These are phyloP conservation scores for Pseudogymnoascus sp. DNA, from an alignment of 2,329 filamentous ascomycete genomes.

Conservation along the genomic window DNA sequence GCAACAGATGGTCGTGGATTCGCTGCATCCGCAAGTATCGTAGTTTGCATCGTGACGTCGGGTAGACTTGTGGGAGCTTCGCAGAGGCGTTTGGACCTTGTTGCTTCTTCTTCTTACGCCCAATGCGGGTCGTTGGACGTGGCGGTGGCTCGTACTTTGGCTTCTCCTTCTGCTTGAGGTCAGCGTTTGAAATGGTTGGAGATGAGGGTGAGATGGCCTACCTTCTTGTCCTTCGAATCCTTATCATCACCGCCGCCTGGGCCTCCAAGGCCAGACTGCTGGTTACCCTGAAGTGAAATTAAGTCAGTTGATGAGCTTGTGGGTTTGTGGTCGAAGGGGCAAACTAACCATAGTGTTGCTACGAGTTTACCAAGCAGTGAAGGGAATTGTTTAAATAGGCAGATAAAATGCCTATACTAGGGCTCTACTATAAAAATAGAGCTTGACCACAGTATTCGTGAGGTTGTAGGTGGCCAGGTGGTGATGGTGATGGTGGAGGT, in stretches of 20 bases:
- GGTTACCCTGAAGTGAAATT: slow-evolving; percentile 30
- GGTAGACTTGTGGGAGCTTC: slow-evolving; percentile 89
- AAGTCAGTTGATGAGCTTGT: background rate
- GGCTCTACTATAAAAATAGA: background rate
- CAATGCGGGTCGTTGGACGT: slow-evolving; percentile 90
- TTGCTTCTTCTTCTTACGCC: slow-evolving; percentile 96
- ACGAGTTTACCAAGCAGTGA: background rate
- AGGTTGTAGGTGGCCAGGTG: slow-evolving; percentile 2
- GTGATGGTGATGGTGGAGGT: slow-evolving; percentile 15
- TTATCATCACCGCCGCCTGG: slow-evolving; percentile 59
- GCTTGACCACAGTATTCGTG: background rate
- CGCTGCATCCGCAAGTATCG: slow-evolving; percentile 96
- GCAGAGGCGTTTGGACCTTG: slow-evolving; percentile 89
- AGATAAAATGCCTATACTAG: background rate
- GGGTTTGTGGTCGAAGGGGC: background rate
- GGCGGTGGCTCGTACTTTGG: slow-evolving; percentile 99
- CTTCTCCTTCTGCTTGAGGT: slow-evolving; percentile 77
- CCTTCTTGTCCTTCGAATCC: slow-evolving; percentile 92
- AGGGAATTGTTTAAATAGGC: slow-evolving; percentile 5
- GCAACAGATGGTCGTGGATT: slow-evolving; percentile 90
- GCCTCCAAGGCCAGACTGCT: slow-evolving; percentile 32
- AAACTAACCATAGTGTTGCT: slow-evolving; percentile 9
- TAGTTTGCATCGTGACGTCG: slow-evolving; percentile 94
- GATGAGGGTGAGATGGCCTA: slow-evolving; percentile 30
- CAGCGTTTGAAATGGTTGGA: background rate